Conservation (phyloP, 1,284 basidiomycete species). For the Amylostereum areolatum region DNA sequence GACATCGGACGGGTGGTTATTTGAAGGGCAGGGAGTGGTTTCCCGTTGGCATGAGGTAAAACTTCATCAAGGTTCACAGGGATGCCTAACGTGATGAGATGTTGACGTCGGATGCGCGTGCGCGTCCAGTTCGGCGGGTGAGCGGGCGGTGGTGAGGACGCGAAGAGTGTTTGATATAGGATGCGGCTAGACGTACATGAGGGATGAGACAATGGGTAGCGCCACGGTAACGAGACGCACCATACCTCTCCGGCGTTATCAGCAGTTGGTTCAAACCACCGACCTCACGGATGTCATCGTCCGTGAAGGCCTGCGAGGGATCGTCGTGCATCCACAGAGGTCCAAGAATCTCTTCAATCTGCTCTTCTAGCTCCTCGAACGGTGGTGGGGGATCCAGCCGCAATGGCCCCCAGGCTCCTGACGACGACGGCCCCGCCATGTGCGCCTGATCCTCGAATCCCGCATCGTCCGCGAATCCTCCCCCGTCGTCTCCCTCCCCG, state of each 20-base stretch:
- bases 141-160: slow-evolving; percentile 53
- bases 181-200: slow-evolving; percentile 54
- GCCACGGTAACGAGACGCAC: slow-evolving; percentile 7
- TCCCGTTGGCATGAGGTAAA: slow-evolving; percentile 65
- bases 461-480: slow-evolving; percentile 34
- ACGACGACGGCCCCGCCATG: slow-evolving; percentile 37
- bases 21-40: slow-evolving; percentile 71
- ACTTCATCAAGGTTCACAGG: slow-evolving; percentile 93
- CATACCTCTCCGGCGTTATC: slow-evolving; percentile 66
- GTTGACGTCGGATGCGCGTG: slow-evolving; percentile 81
- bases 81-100: slow-evolving; percentile 84
- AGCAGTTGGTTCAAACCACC: slow-evolving; percentile 78
- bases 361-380: slow-evolving; percentile 47
- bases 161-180: slow-evolving; percentile 64
- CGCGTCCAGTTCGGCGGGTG: slow-evolving; percentile 89
- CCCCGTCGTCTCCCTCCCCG: slow-evolving; percentile 52
- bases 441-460: slow-evolving; percentile 35
- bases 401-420: slow-evolving; percentile 55
- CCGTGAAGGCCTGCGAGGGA: slow-evolving; percentile 47
- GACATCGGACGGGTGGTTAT: slow-evolving; percentile 80
- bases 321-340: slow-evolving; percentile 54
- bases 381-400: slow-evolving; percentile 60
- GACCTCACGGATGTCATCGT: slow-evolving; percentile 72
- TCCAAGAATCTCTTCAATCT: slow-evolving; percentile 60
- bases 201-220: slow-evolving; percentile 15